Evolutionary conservation across 163 green algal species (phyloP).

Genomic region (Picocystis sp.): DNA sequence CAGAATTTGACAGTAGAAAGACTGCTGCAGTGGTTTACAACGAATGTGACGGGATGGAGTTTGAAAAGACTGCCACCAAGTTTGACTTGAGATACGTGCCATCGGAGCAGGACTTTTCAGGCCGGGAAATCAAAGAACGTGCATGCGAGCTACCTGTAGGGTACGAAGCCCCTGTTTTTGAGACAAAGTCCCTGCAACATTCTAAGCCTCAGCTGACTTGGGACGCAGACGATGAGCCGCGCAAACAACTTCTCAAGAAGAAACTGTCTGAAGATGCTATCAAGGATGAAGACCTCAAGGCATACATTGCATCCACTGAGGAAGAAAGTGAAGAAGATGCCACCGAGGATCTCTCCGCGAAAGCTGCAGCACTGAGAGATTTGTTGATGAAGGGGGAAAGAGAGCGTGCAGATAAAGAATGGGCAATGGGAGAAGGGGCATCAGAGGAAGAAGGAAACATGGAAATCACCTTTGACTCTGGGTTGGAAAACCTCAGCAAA

Average conservation of each 20-base stretch:
- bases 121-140: slow-evolving; percentile 27
- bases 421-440: slow-evolving; percentile 12
- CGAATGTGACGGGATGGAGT: slow-evolving; percentile 63
- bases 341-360: background rate
- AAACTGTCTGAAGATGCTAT: slow-evolving; percentile 61
- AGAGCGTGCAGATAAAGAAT: slow-evolving; percentile 2
- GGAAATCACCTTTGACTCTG: slow-evolving; percentile 66
- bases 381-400: slow-evolving; percentile 1
- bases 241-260: slow-evolving; percentile 42
- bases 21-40: slow-evolving; percentile 40
- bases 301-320: slow-evolving; percentile 57
- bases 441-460: slow-evolving; percentile 36
- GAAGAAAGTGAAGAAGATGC: slow-evolving; percentile 22
- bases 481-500: slow-evolving; percentile 54
- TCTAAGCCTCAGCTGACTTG: slow-evolving; percentile 79
- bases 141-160: slow-evolving; percentile 40
- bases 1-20: slow-evolving; percentile 16
- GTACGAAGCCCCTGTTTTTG: slow-evolving; percentile 59
- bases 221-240: slow-evolving; percentile 63
- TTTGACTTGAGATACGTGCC: slow-evolving; percentile 89
- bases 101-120: slow-evolving; percentile 42
- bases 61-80: slow-evolving; percentile 58
- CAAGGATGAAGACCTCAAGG: slow-evolving; percentile 55
- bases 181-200: slow-evolving; percentile 67
- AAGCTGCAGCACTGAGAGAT: background rate